Evolutionary conservation across 2,329 filamentous ascomycete genomes (phyloP).

Genomic region (Talaromyces sp.): DNA sequence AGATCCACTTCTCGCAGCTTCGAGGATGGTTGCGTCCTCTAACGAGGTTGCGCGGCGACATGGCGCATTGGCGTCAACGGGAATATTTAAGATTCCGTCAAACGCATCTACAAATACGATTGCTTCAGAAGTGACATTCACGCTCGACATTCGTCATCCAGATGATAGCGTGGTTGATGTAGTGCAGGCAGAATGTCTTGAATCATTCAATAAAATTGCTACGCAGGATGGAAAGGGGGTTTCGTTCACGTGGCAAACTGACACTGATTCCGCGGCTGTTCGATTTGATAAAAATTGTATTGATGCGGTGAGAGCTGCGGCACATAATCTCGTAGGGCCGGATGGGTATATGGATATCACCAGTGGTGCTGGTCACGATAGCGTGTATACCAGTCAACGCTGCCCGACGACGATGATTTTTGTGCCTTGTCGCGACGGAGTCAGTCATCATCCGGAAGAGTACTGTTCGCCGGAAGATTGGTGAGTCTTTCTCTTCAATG

Average conservation of each 20-base stretch:
- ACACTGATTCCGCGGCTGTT: constrained; percentile 59
- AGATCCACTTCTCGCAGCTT: constrained; percentile 62
- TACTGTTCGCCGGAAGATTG: constrained; percentile 61
- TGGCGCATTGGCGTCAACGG: constrained; percentile 61
- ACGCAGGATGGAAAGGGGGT: constrained; percentile 50
- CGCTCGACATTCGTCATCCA: constrained; percentile 62
- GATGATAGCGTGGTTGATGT: background rate
- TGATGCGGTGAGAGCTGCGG: constrained; percentile 54
- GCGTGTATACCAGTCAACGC: constrained; percentile 57
- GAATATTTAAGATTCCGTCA: constrained; percentile 60
- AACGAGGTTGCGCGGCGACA: constrained; percentile 58
- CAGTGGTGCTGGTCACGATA: constrained; percentile 64
- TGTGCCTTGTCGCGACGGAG: constrained; percentile 59
- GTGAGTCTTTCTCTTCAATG: background rate
- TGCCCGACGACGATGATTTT: constrained; percentile 67
- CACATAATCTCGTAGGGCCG: constrained; percentile 41
- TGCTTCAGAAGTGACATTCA: constrained; percentile 61
- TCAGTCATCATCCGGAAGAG: constrained; percentile 63
- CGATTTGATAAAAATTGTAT: constrained; percentile 68
- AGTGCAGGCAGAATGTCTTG: background rate
- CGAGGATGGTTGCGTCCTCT: constrained; percentile 61
- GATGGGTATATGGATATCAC: constrained; percentile 52
- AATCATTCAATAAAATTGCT: background rate
- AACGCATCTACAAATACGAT: constrained; percentile 64
- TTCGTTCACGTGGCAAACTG: constrained; percentile 56